These are phyloP conservation scores for Geosiphon pyriformis DNA, from an alignment of 192 early-diverging fungal genomes.

Conservation along the genomic window DNA sequence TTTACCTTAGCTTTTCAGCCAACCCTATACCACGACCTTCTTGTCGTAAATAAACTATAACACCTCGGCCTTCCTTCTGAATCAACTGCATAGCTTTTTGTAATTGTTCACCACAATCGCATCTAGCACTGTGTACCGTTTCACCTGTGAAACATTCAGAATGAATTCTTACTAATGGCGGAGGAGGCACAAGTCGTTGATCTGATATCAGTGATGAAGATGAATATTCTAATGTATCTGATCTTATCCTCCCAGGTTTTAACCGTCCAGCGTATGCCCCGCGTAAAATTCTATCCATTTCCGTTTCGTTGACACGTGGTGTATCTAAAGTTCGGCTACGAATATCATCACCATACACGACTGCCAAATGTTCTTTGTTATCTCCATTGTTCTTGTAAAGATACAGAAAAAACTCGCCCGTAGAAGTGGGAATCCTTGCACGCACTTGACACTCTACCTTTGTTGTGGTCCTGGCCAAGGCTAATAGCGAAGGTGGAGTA, in stretches of 20 bases:
- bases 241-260: constrained; percentile 25
- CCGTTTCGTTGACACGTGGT: constrained; percentile 62
- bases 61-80: constrained; percentile 76
- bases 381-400: constrained; percentile 83
- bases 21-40: constrained; percentile 96
- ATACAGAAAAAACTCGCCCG: constrained; percentile 73
- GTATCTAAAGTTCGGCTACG: constrained; percentile 61
- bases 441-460: constrained; percentile 55
- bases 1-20: constrained; percentile 82
- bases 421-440: constrained; percentile 73
- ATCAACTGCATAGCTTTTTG: constrained; percentile 88
- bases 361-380: constrained; percentile 87
- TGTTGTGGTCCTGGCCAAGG: background rate
- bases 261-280: constrained; percentile 66
- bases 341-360: constrained; percentile 88
- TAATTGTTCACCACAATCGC: constrained; percentile 95
- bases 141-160: constrained; percentile 98
- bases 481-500: background rate
- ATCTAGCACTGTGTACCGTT: constrained; percentile 81
- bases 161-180: constrained; percentile 86
- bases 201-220: background rate
- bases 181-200: background rate
- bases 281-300: constrained; percentile 70
- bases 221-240: background rate
- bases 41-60: constrained; percentile 92